Base-by-base conservation (phyloP, 306 rosid genomes). In the Hippophae tibetana region DNA sequence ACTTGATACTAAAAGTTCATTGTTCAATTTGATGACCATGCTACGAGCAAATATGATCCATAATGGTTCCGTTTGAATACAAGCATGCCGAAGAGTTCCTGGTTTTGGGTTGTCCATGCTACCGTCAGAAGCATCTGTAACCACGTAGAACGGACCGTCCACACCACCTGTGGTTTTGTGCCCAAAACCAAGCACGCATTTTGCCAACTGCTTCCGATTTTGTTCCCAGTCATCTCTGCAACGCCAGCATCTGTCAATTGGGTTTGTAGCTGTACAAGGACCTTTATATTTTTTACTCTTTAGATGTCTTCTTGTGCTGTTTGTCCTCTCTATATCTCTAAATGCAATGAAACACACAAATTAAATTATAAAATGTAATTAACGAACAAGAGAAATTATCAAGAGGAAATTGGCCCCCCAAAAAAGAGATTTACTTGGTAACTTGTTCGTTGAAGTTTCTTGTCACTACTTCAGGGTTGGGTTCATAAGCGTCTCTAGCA, bases 221-320 rank as follows among this genome's bases (percentile, higher is more conserved):
- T 7, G 1, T 3, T 87, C 93, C 98, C 98, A 92, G 18, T 79
- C 9, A 0, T 0, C 23, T 23, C 14, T 53, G 49, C 96, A 92
- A 54, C 95, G 60, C 98, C 96, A 92, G 74, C 98, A 92, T 55
- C 86, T 68, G 60, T 92, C 98, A 5, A 92, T 92, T 1, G 98
- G 98, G 66, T 92, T 92, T 3, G 80, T 73, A 7, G 98, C 86
- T 49, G 1, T 0, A 77, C 98, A 92, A 2, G 58, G 66, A 2
- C 74, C 84, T 0, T 0, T 9, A 67, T 59, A 56, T 63, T 27
- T 31, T 31, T 31, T 31, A 31, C 5, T 52, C 8, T 7, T 8
- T 5, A 92, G 71, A 26, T 42, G 57, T 68, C 98, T 85, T 68
- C 95, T 76, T 5, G 80, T 85, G 68, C 10, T 47, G 65, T 79